Evolutionary conservation across 208 protist genomes (phyloP).

Genomic region (Wallacemonas rigidus): DNA sequence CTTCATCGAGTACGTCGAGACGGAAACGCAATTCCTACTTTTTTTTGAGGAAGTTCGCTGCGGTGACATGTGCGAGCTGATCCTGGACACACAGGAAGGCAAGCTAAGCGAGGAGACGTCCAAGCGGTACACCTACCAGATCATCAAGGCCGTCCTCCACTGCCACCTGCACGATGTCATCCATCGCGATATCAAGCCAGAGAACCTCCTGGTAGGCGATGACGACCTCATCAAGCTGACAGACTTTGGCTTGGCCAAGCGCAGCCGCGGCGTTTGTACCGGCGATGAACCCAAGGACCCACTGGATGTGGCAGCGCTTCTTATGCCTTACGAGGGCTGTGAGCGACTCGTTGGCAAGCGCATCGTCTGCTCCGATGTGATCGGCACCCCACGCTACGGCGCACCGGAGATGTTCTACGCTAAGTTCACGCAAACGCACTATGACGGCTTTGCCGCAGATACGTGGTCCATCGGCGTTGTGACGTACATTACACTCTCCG

Average conservation of each 20-base stretch:
- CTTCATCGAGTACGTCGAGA: constrained; percentile 90
- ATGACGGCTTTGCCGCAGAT: constrained; percentile 95
- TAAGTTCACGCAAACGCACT: constrained; percentile 91
- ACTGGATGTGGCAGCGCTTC: constrained; percentile 64
- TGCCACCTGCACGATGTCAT: constrained; percentile 92
- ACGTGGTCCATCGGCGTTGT: constrained; percentile 97
- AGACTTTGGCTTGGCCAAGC: constrained; percentile 91
- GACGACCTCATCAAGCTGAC: constrained; percentile 91
- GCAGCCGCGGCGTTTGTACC: constrained; percentile 74
- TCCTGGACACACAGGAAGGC: constrained; percentile 76
- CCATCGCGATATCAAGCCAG: constrained; percentile 92
- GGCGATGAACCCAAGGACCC: constrained; percentile 55
- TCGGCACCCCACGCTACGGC: constrained; percentile 90
- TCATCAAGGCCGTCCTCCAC: constrained; percentile 90
- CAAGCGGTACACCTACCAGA: constrained; percentile 89
- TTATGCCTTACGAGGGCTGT: constrained; percentile 79
- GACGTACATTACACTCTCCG: constrained; percentile 97
- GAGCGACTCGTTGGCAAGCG: constrained; percentile 82
- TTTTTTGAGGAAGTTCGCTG: constrained; percentile 89
- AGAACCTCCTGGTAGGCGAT: constrained; percentile 89
- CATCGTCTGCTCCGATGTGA: constrained; percentile 88
- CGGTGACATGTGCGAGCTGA: constrained; percentile 89
- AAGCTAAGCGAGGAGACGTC: constrained; percentile 81
- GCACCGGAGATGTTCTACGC: constrained; percentile 93
- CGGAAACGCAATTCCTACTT: constrained; percentile 81